Conservation (phyloP, 1,139 yeast genomes). For the Pichia sp. region DNA sequence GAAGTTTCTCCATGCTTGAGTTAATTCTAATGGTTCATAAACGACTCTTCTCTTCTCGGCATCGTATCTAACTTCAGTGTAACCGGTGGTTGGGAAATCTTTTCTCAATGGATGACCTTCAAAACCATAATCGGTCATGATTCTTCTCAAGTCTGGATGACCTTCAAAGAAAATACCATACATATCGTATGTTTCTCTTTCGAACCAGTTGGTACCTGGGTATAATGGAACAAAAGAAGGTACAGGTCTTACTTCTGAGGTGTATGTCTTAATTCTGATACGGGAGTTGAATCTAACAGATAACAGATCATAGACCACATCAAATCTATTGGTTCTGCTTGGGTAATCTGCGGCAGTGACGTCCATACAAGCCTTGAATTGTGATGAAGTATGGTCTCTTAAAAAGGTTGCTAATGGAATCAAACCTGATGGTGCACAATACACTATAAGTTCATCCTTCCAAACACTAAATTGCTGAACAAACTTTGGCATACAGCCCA, state of each 20-base stretch:
- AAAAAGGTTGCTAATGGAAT: slow-evolving; percentile 67
- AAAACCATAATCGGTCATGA: slow-evolving; percentile 88
- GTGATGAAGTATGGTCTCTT: slow-evolving; percentile 75
- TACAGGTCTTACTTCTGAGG: slow-evolving; percentile 76
- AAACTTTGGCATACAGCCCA: slow-evolving; percentile 75
- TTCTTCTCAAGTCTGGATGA: slow-evolving; percentile 87
- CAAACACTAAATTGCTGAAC: slow-evolving; percentile 83
- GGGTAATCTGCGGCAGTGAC: slow-evolving; percentile 88
- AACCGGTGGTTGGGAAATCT: slow-evolving; percentile 91
- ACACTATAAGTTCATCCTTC: slow-evolving; percentile 82
- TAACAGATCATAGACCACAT: slow-evolving; percentile 77
- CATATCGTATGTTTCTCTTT: slow-evolving; percentile 83
- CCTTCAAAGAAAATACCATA: slow-evolving; percentile 83
- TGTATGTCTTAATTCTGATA: slow-evolving; percentile 85
- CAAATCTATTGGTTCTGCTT: slow-evolving; percentile 77
- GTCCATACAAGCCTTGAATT: slow-evolving; percentile 74
- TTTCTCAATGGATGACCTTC: slow-evolving; percentile 91
- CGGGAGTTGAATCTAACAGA: slow-evolving; percentile 83
- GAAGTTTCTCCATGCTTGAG: slow-evolving; percentile 90
- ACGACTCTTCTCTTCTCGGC: slow-evolving; percentile 88
- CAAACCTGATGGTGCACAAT: slow-evolving; percentile 72
- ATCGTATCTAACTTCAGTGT: slow-evolving; percentile 85
- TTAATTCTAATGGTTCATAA: slow-evolving; percentile 83
- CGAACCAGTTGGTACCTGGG: slow-evolving; percentile 87
- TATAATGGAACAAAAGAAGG: slow-evolving; percentile 69